These are phyloP conservation scores for Pythium scleroteichum DNA, from an alignment of 352 stramenopile genomes.

Conservation along the genomic window DNA sequence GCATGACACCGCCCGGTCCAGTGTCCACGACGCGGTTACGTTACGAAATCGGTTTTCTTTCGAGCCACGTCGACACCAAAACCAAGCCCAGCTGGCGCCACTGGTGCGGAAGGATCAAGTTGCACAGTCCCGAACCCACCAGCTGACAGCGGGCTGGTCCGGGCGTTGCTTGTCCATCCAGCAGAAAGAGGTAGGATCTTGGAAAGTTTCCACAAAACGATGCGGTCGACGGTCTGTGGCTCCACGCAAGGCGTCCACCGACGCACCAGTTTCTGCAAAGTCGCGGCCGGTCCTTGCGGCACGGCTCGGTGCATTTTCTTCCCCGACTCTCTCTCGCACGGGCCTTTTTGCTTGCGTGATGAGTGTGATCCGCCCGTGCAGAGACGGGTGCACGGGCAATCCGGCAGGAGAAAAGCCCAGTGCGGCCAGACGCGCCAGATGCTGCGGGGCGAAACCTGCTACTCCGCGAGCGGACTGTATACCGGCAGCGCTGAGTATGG, in stretches of 20 bases:
- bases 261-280: not conserved
- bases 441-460: not conserved
- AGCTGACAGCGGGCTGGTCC: not conserved
- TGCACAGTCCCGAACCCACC: not conserved
- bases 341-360: slow-evolving; percentile 19
- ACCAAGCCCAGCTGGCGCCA: slow-evolving; percentile 1
- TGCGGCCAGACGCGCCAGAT: slow-evolving; percentile 12
- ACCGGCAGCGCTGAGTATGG: not conserved
- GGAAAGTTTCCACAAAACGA: not conserved
- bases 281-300: not conserved
- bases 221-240: too few species aligned
- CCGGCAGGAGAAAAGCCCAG: slow-evolving; percentile 14
- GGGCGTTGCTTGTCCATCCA: not conserved
- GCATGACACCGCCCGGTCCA: not conserved
- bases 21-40: not conserved
- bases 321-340: slow-evolving; percentile 27
- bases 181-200: not conserved
- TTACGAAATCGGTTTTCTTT: not conserved
- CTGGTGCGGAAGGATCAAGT: not conserved
- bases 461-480: not conserved
- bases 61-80: not conserved
- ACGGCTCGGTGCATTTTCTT: slow-evolving; percentile 4
- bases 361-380: slow-evolving; percentile 19
- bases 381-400: slow-evolving; percentile 22
- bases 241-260: not conserved